These are phyloP conservation scores for Zizania latifolia DNA, from an alignment of 176 grass and related monocot genomes.

Conservation along the genomic window DNA sequence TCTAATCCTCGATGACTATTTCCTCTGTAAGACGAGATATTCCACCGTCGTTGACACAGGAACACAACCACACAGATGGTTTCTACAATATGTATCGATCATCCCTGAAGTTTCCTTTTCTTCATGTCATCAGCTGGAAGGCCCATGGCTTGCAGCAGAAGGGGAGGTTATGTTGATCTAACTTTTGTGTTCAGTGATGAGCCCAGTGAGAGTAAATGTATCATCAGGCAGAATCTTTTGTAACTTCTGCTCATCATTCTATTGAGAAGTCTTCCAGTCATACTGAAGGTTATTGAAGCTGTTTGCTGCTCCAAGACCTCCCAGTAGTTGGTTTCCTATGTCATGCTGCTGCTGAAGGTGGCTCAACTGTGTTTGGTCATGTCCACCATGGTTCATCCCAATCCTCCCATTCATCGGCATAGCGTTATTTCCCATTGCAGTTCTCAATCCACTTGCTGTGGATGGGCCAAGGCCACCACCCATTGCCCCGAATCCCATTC, in stretches of 20 bases:
- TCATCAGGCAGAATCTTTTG: constrained; percentile 4
- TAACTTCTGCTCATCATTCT: constrained; percentile 35
- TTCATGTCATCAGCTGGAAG: constrained; percentile 20
- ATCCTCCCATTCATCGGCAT: constrained; percentile 67
- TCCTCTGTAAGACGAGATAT: not conserved
- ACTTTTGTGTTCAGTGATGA: constrained; percentile 23
- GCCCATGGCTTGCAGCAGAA: too few relatives aligned
- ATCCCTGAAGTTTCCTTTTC: constrained; percentile 3
- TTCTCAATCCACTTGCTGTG: constrained; percentile 27
- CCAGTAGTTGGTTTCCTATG: constrained; percentile 59
- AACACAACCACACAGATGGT: constrained; percentile 27
- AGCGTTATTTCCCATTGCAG: constrained; percentile 36
- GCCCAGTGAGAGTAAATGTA: constrained; percentile 20
- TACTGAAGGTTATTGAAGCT: constrained; percentile 71
- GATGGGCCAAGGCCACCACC: constrained; percentile 36
- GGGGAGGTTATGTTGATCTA: constrained; percentile 11
- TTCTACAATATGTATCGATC: constrained; percentile 16
- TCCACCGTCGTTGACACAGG: not conserved
- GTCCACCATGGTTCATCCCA: constrained; percentile 48
- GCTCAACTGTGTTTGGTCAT: constrained; percentile 47
- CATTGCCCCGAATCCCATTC: constrained; percentile 34
- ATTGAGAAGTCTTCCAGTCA: constrained; percentile 65
- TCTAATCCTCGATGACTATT: too few relatives aligned
- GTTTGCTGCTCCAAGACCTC: constrained; percentile 55
- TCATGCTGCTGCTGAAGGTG: constrained; percentile 64